These are phyloP conservation scores for Rhizopogon vesiculosus DNA, from an alignment of 768 basidiomycete species.

Conservation along the genomic window DNA sequence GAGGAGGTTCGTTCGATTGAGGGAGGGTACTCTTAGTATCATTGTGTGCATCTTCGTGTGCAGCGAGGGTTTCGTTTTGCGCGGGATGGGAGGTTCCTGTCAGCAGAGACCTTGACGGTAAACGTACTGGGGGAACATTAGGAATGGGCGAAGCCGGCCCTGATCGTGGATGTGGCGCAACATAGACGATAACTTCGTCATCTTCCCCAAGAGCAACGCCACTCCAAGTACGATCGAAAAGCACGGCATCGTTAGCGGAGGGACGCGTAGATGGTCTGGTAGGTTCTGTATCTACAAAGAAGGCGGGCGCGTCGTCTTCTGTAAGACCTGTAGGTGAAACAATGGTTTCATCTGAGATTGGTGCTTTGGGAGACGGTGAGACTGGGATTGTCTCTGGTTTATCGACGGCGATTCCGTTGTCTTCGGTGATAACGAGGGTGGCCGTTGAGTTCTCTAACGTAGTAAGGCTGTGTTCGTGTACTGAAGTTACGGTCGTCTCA, in stretches of 20 bases:
- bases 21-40: background rate
- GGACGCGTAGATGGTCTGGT: background rate
- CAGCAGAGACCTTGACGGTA: conserved; percentile 21
- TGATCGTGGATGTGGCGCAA: conserved; percentile 63
- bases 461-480: background rate
- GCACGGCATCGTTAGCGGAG: conserved; percentile 17
- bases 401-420: background rate
- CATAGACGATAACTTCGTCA: conserved; percentile 74
- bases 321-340: background rate
- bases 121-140: conserved; percentile 8
- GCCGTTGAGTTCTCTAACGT: background rate
- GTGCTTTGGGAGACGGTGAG: background rate
- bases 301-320: conserved; percentile 5
- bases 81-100: conserved; percentile 14
- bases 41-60: background rate
- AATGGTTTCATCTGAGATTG: background rate
- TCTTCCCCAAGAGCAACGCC: conserved; percentile 32
- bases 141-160: conserved; percentile 10
- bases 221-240: conserved; percentile 16
- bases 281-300: conserved; percentile 40
- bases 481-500: background rate
- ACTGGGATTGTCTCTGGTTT: background rate
- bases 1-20: conserved; percentile 10
- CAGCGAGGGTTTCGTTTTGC: background rate
- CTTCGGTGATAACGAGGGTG: background rate